These are phyloP conservation scores for Tetracladium setigerum DNA, from an alignment of 495 filamentous ascomycete species.

Conservation along the genomic window DNA sequence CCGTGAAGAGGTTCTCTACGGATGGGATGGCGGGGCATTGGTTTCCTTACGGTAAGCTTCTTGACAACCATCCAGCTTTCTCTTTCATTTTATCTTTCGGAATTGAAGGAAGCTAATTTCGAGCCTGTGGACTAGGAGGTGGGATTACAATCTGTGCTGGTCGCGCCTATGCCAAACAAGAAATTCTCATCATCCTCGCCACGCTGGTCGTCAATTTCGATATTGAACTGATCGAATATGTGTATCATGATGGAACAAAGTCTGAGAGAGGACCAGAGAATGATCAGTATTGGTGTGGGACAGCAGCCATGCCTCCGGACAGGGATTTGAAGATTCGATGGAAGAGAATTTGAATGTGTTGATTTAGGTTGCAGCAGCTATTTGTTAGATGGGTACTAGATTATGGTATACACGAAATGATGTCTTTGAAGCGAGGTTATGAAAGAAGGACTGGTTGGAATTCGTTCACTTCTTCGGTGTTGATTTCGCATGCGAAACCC, in stretches of 20 bases:
- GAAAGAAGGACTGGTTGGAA: too few species aligned
- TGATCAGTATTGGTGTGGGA: slow-evolving; percentile 15
- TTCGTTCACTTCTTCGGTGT: too few species aligned
- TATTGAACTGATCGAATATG: slow-evolving; percentile 33
- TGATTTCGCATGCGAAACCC: too few species aligned
- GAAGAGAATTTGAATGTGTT: slow-evolving; percentile 12
- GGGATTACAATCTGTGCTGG: slow-evolving; percentile 38
- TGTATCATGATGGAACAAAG: slow-evolving; percentile 13
- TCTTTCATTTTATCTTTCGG: background rate
- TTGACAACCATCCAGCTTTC: background rate
- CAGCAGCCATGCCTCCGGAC: slow-evolving; percentile 25
- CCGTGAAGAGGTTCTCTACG: slow-evolving; percentile 7
- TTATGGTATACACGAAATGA: too few species aligned
- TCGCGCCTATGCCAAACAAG: slow-evolving; percentile 39
- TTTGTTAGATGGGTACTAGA: too few species aligned
- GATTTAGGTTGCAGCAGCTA: background rate
- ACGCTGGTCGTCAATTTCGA: slow-evolving; percentile 45
- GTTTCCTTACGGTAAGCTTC: slow-evolving; percentile 26
- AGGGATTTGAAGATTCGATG: slow-evolving; percentile 24
- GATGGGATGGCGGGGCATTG: slow-evolving; percentile 14
- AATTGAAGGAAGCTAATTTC: background rate
- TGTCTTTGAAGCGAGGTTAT: too few species aligned
- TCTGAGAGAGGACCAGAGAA: slow-evolving; percentile 18
- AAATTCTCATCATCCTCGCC: slow-evolving; percentile 39
- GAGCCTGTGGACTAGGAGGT: slow-evolving; percentile 18